Percentiles rank a stretch among this genome's conserved stretches.
Conservation (phyloP, 2,329 filamentous ascomycete species). For the Polychaeton citri region DNA sequence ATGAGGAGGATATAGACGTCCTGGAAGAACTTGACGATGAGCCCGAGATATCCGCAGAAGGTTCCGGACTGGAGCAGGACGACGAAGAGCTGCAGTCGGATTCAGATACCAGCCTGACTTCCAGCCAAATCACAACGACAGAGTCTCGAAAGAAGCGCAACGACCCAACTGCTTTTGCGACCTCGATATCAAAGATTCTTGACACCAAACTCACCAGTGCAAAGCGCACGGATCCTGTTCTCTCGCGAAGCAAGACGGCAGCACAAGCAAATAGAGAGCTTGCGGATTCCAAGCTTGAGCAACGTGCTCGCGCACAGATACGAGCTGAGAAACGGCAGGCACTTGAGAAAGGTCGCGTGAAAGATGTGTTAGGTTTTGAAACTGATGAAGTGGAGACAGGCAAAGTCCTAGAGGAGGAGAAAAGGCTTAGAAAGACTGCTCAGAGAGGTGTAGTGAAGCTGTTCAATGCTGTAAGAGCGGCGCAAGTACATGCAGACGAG, state of each 20-base stretch:
- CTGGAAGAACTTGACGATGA: not conserved
- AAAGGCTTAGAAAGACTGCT: slow-evolving; percentile 69
- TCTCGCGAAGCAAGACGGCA: slow-evolving; percentile 67
- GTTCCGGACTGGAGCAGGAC: slow-evolving; percentile 10
- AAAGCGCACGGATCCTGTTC: slow-evolving; percentile 78
- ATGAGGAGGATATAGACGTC: slow-evolving; percentile 1
- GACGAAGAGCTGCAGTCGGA: slow-evolving; percentile 14
- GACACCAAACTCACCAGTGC: slow-evolving; percentile 73
- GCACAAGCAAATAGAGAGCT: slow-evolving; percentile 58
- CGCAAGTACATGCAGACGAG: slow-evolving; percentile 77
- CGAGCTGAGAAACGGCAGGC: slow-evolving; percentile 68
- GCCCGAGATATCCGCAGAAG: slow-evolving; percentile 7
- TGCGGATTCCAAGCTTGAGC: slow-evolving; percentile 64
- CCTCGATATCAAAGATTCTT: slow-evolving; percentile 84
- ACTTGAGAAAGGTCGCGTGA: slow-evolving; percentile 74
- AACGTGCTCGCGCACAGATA: slow-evolving; percentile 65
- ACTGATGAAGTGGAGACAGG: slow-evolving; percentile 37
- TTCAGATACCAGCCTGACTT: slow-evolving; percentile 24
- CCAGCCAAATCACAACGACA: slow-evolving; percentile 24
- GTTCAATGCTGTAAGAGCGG: slow-evolving; percentile 88
- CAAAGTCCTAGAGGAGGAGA: slow-evolving; percentile 55
- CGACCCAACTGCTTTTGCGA: slow-evolving; percentile 82
- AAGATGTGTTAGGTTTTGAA: slow-evolving; percentile 62
- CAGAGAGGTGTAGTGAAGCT: slow-evolving; percentile 90
- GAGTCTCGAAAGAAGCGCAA: slow-evolving; percentile 64